A percentile compares a stretch with the other conserved stretches of the same genome.
phyloP scores from a whole-genome alignment of 2,329 filamentous ascomycete species.

The Talaromyces sp. region DNA sequence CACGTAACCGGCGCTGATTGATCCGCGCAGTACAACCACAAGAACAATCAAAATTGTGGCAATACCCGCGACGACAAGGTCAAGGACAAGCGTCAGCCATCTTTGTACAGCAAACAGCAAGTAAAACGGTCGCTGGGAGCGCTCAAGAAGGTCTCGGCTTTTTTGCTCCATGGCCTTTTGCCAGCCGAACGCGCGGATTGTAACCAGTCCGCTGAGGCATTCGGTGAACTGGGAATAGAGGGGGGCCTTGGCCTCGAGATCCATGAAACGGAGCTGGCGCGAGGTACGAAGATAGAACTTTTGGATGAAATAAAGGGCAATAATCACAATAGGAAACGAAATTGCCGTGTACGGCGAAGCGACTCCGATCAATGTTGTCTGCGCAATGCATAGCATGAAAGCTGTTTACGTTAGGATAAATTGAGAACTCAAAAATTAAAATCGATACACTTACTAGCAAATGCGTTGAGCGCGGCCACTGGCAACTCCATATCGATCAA shows the following conservation, averaged over 20 bases:
- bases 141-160: conserved; percentile 46
- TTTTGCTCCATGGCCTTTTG: conserved; percentile 36
- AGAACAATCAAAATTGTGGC: conserved; percentile 46
- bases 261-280: conserved; percentile 54
- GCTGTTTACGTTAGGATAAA: conserved; percentile 1
- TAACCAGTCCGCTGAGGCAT: conserved; percentile 50
- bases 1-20: conserved; percentile 43
- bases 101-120: conserved; percentile 52
- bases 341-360: conserved; percentile 44
- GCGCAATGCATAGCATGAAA: conserved; percentile 34
- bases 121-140: conserved; percentile 53
- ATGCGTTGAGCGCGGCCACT: conserved; percentile 34
- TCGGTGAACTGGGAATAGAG: conserved; percentile 55
- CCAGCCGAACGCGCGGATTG: conserved; percentile 54
- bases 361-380: conserved; percentile 45
- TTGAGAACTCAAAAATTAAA: not conserved
- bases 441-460: conserved; percentile 23
- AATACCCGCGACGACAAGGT: conserved; percentile 45
- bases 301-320: conserved; percentile 47
- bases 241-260: conserved; percentile 57
- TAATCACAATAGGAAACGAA: conserved; percentile 45
- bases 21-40: conserved; percentile 40
- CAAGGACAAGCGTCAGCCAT: conserved; percentile 50
- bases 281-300: conserved; percentile 56
- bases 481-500: conserved; percentile 41